phyloP scores from a whole-genome alignment of 176 grass and related monocot species.

The Puccinellia tenuiflora region DNA sequence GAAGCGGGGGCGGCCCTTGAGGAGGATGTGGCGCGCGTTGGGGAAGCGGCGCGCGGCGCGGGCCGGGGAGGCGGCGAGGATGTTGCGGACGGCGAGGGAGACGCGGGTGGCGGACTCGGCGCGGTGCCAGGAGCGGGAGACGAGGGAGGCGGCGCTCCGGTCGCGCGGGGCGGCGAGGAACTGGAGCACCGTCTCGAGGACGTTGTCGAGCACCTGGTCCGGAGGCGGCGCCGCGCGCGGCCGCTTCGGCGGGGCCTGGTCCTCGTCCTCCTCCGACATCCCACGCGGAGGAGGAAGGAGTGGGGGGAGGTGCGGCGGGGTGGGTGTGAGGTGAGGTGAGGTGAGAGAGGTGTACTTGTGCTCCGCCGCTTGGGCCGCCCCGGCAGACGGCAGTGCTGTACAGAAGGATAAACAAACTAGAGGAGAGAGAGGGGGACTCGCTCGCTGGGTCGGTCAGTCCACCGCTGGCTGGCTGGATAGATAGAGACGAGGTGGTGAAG shows the following conservation, averaged over 20 bases:
- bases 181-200: slow-evolving; percentile 90
- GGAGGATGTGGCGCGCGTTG: slow-evolving; percentile 44
- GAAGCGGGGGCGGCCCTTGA: slow-evolving; percentile 87
- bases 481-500: background rate
- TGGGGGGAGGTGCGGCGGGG: background rate
- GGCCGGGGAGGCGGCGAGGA: slow-evolving; percentile 61
- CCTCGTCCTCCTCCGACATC: slow-evolving; percentile 72
- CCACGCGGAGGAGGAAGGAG: background rate
- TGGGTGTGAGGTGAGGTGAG: background rate
- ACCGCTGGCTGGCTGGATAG: background rate
- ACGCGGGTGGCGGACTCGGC: slow-evolving; percentile 68
- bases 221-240: slow-evolving; percentile 37
- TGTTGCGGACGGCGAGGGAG: slow-evolving; percentile 68
- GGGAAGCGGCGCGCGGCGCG: slow-evolving; percentile 69
- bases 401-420: background rate
- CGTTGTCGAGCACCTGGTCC: slow-evolving; percentile 90
- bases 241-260: slow-evolving; percentile 36
- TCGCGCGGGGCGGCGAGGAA: slow-evolving; percentile 62
- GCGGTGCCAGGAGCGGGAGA: slow-evolving; percentile 78
- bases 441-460: background rate
- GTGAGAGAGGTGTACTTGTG: slow-evolving; percentile 33
- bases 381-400: slow-evolving; percentile 6
- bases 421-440: background rate
- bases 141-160: slow-evolving; percentile 71
- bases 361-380: background rate